phyloP scores from a whole-genome alignment of 129 eudicot species.

The Cynara cardunculus region DNA sequence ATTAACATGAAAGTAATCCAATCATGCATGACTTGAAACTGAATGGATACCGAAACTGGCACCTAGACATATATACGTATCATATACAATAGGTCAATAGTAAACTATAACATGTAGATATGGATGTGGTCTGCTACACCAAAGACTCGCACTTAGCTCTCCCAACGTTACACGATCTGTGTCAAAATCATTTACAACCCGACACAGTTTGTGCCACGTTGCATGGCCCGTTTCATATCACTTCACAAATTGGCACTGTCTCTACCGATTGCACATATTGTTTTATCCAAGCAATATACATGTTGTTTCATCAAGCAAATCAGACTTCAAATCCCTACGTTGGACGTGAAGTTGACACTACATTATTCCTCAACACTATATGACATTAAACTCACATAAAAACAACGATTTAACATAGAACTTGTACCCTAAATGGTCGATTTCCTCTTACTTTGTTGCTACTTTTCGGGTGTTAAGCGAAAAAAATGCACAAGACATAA shows the following conservation, averaged over 20 bases:
- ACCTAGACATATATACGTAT: too few relatives aligned
- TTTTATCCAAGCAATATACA: background rate
- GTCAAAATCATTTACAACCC: background rate
- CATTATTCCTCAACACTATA: background rate
- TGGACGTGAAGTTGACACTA: background rate
- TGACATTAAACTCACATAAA: background rate
- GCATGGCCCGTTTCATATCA: background rate
- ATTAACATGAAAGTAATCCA: too few relatives aligned
- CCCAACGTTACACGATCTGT: background rate
- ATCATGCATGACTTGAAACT: too few relatives aligned
- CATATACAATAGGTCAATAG: too few relatives aligned
- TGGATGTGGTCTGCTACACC: background rate
- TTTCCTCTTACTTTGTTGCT: background rate
- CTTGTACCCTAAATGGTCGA: background rate
- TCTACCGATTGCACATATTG: background rate
- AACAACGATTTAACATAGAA: background rate
- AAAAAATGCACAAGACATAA: background rate
- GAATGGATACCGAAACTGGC: too few relatives aligned
- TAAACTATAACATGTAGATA: too few relatives aligned
- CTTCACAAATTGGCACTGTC: background rate
- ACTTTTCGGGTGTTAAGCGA: background rate
- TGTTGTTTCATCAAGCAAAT: background rate
- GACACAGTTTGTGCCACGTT: background rate
- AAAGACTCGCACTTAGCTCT: background rate
- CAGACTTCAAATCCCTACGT: background rate